Conservation (phyloP, 495 filamentous ascomycete species). For the Diplogelasinospora grovesii region DNA sequence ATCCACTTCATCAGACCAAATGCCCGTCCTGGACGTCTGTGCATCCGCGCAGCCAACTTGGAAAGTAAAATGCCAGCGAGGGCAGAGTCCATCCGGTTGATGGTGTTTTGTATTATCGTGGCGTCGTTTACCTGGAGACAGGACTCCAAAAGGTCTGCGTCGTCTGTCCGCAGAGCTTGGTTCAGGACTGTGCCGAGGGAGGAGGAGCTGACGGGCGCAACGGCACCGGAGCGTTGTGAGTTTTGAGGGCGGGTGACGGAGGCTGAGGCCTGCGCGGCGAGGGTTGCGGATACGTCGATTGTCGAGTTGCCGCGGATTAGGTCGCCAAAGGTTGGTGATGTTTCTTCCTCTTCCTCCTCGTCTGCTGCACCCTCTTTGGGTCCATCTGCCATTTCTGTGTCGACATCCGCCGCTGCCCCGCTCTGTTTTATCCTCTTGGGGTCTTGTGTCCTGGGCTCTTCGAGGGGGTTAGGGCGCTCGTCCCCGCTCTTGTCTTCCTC, state of each 20-base stretch:
- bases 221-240: too few species aligned
- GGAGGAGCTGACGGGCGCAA: slow-evolving; percentile 56
- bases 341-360: slow-evolving; percentile 40
- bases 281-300: slow-evolving; percentile 67
- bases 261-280: slow-evolving; percentile 35
- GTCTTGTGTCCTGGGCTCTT: background rate
- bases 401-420: slow-evolving; percentile 33
- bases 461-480: slow-evolving; percentile 5
- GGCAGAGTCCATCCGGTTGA: slow-evolving; percentile 79
- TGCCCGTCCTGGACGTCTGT: slow-evolving; percentile 79
- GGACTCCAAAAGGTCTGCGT: slow-evolving; percentile 78
- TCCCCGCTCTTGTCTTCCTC: slow-evolving; percentile 11
- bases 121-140: slow-evolving; percentile 76
- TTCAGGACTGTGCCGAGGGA: slow-evolving; percentile 85
- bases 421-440: slow-evolving; percentile 11
- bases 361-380: slow-evolving; percentile 33
- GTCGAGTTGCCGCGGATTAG: slow-evolving; percentile 67
- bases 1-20: slow-evolving; percentile 93
- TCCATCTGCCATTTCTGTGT: slow-evolving; percentile 18
- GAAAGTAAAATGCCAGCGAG: slow-evolving; percentile 71
- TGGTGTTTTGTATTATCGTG: slow-evolving; percentile 72
- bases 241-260: slow-evolving; percentile 27
- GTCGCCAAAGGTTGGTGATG: slow-evolving; percentile 77
- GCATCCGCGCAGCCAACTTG: slow-evolving; percentile 79
- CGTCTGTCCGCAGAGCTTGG: slow-evolving; percentile 88